Evolutionary conservation across 345 rosid species (phyloP).

Genomic region (Lepidium didymum): DNA sequence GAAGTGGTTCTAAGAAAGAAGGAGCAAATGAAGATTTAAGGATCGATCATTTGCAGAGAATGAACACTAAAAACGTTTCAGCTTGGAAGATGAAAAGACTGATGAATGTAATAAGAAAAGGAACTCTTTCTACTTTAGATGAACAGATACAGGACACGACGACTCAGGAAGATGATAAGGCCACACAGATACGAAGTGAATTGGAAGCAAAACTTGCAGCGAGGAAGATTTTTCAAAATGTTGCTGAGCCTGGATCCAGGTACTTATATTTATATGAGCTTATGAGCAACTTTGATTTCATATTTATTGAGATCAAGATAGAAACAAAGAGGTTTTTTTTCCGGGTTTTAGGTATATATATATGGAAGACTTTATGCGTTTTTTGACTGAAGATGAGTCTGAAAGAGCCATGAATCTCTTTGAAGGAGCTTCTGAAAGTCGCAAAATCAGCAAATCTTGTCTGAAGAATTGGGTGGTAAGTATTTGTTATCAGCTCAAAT

Average conservation of each 20-base stretch:
- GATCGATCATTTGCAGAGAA: conserved; percentile 64
- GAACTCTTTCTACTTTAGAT: conserved; percentile 69
- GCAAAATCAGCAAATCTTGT: conserved; percentile 57
- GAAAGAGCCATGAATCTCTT: conserved; percentile 46
- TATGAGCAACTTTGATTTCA: background rate
- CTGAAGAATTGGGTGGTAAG: conserved; percentile 92
- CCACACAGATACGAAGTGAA: conserved; percentile 60
- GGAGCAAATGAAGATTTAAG: conserved; percentile 42
- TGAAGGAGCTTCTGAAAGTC: conserved; percentile 49
- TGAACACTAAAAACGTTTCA: conserved; percentile 70
- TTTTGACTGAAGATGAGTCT: conserved; percentile 64
- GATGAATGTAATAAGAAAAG: conserved; percentile 61
- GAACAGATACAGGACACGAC: conserved; percentile 59
- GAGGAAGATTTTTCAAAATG: conserved; percentile 67
- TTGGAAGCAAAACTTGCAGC: conserved; percentile 82
- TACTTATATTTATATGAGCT: conserved; percentile 15
- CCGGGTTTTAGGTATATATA: conserved; percentile 47
- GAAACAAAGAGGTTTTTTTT: background rate
- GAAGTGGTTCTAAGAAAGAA: conserved; percentile 35
- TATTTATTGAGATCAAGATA: background rate
- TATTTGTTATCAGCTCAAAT: background rate
- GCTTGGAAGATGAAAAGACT: conserved; percentile 98
- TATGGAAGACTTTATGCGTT: conserved; percentile 61
- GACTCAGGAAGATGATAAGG: conserved; percentile 43
- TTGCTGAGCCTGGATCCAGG: conserved; percentile 62